Conservation (phyloP, 1,139 yeast genomes). For the Schizosaccharomyces versatilis region DNA sequence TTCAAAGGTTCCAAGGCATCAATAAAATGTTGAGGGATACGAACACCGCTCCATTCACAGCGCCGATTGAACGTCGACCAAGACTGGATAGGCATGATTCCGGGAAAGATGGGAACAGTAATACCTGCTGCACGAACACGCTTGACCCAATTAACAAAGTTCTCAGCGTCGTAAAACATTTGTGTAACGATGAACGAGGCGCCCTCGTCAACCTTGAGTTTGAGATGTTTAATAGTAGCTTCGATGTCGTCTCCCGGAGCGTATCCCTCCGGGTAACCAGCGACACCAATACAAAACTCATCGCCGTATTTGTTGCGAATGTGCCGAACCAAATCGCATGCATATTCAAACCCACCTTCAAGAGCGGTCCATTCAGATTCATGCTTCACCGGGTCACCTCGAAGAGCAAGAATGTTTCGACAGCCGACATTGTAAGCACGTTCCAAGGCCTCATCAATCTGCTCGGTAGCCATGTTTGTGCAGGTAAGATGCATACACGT, state of each 20-base stretch:
- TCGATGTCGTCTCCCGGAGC: constrained; percentile 41
- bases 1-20: constrained; percentile 58
- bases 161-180: constrained; percentile 75
- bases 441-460: constrained; percentile 66
- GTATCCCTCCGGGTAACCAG: constrained; percentile 58
- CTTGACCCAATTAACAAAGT: constrained; percentile 62
- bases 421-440: constrained; percentile 83
- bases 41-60: constrained; percentile 79
- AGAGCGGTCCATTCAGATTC: constrained; percentile 25
- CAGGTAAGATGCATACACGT: constrained; percentile 97
- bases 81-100: constrained; percentile 93
- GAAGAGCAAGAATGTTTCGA: constrained; percentile 65
- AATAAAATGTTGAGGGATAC: constrained; percentile 53
- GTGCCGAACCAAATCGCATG: constrained; percentile 38
- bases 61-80: constrained; percentile 81
- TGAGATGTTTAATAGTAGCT: constrained; percentile 39
- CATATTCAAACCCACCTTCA: constrained; percentile 52
- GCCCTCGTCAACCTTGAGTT: constrained; percentile 79
- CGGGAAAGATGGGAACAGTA: constrained; percentile 76
- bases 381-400: constrained; percentile 72
- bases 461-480: constrained; percentile 69
- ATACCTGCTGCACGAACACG: constrained; percentile 55
- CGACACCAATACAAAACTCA: constrained; percentile 52
- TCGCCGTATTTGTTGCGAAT: constrained; percentile 35
- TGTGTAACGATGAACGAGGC: constrained; percentile 86